phyloP scores from a whole-genome alignment of 139 green algal genomes.

The Desmodesmus armatus region DNA sequence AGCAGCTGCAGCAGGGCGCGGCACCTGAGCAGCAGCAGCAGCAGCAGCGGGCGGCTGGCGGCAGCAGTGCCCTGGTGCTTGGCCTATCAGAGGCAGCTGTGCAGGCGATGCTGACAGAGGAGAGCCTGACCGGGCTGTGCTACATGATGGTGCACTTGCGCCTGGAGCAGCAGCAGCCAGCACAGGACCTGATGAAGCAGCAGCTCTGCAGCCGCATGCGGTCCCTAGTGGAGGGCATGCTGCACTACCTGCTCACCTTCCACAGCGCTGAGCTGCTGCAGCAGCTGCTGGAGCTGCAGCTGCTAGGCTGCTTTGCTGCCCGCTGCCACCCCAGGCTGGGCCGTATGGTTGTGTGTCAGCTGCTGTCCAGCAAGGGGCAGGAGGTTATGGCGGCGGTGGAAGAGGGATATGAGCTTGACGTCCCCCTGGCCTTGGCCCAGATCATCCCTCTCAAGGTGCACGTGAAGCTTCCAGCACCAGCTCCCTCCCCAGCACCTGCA shows the following conservation, averaged over 20 bases:
- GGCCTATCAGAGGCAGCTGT: not conserved
- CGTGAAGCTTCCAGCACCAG: constrained; percentile 18
- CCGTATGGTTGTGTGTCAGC: constrained; percentile 31
- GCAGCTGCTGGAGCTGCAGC: constrained; percentile 27
- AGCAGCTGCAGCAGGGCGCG: not conserved
- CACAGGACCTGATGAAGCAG: no score
- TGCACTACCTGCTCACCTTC: constrained; percentile 11
- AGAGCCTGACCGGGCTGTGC: not conserved
- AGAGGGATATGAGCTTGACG: constrained; percentile 32
- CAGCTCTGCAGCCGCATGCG: constrained; percentile 19
- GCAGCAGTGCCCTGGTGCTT: no score
- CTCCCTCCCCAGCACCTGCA: not conserved
- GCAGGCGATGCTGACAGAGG: constrained; percentile 2
- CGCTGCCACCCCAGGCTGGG: not conserved
- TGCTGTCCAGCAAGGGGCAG: constrained; percentile 19
- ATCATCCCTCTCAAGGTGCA: constrained; percentile 35
- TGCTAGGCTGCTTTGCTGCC: constrained; percentile 13
- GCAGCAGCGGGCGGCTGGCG: constrained; percentile 26
- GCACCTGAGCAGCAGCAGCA: constrained; percentile 12
- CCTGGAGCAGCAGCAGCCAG: not conserved
- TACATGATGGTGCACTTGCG: constrained; percentile 4
- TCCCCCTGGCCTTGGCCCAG: constrained; percentile 40
- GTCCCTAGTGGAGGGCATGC: not conserved
- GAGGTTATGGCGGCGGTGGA: constrained; percentile 19
- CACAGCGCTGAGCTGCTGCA: constrained; percentile 19